These are phyloP conservation scores for Salvia hispanica DNA, from an alignment of 257 asterid genomes.

Conservation along the genomic window DNA sequence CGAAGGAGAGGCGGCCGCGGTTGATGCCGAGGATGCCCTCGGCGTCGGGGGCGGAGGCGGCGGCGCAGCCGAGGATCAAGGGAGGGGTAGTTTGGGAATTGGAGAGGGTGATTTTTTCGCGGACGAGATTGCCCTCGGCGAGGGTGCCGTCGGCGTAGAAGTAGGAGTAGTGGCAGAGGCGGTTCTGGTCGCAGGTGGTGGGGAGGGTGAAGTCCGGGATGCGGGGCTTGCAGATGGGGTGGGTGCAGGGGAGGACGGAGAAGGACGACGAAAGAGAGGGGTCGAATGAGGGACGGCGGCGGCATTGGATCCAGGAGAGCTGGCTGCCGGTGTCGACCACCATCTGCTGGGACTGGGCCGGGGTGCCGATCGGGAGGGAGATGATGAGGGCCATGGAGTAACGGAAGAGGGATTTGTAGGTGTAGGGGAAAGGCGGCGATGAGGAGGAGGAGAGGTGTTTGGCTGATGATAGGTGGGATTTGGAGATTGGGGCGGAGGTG, in stretches of 20 bases:
- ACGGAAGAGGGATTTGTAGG: slow-evolving; percentile 50
- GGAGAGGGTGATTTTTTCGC: slow-evolving; percentile 59
- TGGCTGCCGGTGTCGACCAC: slow-evolving; percentile 93
- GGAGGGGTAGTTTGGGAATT: slow-evolving; percentile 69
- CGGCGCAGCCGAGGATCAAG: slow-evolving; percentile 67
- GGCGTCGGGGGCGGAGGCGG: slow-evolving; percentile 50
- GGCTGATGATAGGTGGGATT: slow-evolving; percentile 25
- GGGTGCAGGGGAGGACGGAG: slow-evolving; percentile 74
- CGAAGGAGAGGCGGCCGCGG: slow-evolving; percentile 68
- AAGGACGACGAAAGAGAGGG: slow-evolving; percentile 81
- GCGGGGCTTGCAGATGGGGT: slow-evolving; percentile 72
- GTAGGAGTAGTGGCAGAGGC: slow-evolving; percentile 83
- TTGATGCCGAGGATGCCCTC: slow-evolving; percentile 95
- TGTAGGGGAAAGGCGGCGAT: slow-evolving; percentile 39
- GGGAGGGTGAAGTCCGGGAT: slow-evolving; percentile 85
- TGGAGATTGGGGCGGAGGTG: slow-evolving; percentile 48
- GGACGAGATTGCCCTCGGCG: slow-evolving; percentile 89
- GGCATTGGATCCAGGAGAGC: slow-evolving; percentile 90
- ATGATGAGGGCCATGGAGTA: slow-evolving; percentile 83
- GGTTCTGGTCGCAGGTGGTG: slow-evolving; percentile 72
- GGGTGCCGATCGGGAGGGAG: slow-evolving; percentile 90
- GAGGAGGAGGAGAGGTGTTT: slow-evolving; percentile 35
- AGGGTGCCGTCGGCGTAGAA: slow-evolving; percentile 86
- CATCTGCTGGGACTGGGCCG: slow-evolving; percentile 79
- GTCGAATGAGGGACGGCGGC: slow-evolving; percentile 57